A percentile compares a stretch with the other conserved stretches of the same genome.
These are phyloP conservation scores for Venturia pyrina DNA, from an alignment of 2,329 filamentous ascomycete genomes.

Conservation along the genomic window DNA sequence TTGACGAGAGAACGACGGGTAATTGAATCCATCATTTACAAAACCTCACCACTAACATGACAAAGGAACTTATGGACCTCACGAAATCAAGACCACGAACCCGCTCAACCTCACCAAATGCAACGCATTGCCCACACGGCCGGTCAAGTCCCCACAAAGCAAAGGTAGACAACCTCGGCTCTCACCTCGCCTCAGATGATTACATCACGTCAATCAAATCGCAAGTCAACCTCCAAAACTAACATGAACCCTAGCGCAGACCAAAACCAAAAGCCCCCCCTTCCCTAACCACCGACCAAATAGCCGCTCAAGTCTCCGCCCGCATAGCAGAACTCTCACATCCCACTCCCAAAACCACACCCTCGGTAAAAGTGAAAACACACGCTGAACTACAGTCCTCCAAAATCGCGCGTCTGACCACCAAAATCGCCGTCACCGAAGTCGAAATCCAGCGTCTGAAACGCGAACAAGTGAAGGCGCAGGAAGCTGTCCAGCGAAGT, in stretches of 20 bases:
- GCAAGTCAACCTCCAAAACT: not conserved
- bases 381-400: conserved; percentile 3
- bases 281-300: not conserved
- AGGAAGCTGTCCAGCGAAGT: not conserved
- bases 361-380: conserved; percentile 9
- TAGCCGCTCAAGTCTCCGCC: conserved; percentile 7
- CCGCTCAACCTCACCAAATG: not conserved
- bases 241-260: not conserved
- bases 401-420: conserved; percentile 11
- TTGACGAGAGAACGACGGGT: not conserved
- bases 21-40: not conserved
- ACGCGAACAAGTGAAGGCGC: conserved; percentile 1
- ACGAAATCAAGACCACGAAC: not conserved
- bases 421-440: conserved; percentile 9
- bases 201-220: not conserved
- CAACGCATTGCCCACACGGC: not conserved
- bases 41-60: not conserved
- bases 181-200: not conserved
- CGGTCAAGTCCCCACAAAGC: not conserved
- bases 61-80: not conserved
- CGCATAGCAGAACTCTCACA: conserved; percentile 8
- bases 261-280: not conserved
- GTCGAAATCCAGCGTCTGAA: conserved; percentile 8
- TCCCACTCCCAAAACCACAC: not conserved
- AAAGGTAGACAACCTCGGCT: not conserved